These are phyloP conservation scores for Taphrina deformans DNA, from an alignment of 1,139 yeast genomes.

Conservation along the genomic window DNA sequence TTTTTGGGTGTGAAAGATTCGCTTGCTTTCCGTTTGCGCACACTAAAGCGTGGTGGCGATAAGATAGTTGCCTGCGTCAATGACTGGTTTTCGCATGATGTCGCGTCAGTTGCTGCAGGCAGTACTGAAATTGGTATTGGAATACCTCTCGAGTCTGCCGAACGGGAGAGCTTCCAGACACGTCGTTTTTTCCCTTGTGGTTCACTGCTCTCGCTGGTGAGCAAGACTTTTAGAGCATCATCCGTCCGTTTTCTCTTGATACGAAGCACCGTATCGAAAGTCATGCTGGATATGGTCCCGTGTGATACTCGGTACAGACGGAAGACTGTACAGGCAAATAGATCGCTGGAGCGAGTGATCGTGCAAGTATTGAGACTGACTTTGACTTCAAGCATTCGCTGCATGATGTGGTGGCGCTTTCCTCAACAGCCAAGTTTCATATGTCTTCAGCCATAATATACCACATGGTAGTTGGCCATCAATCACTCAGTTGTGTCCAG, in stretches of 20 bases:
- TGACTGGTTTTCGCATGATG: background rate
- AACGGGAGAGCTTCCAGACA: conserved; percentile 28
- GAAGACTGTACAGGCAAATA: too few relatives aligned
- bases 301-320: too few relatives aligned
- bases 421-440: background rate
- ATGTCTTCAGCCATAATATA: background rate
- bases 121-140: conserved; percentile 10
- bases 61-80: background rate
- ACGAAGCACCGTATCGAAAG: conserved; percentile 21
- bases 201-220: conserved; percentile 13
- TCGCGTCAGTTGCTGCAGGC: background rate
- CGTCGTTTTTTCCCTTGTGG: conserved; percentile 19
- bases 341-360: too few relatives aligned
- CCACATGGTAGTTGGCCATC: too few relatives aligned
- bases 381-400: too few relatives aligned
- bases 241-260: conserved; percentile 30
- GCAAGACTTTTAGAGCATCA: conserved; percentile 17
- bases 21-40: conserved; percentile 16
- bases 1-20: background rate
- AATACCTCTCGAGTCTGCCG: conserved; percentile 23
- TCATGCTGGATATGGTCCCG: conserved; percentile 7
- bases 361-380: too few relatives aligned
- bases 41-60: conserved; percentile 25
- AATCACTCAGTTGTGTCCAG: too few relatives aligned
- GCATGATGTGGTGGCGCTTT: background rate